These are phyloP conservation scores for Leccinellum rugosiceps DNA, from an alignment of 768 basidiomycete species.

Conservation along the genomic window DNA sequence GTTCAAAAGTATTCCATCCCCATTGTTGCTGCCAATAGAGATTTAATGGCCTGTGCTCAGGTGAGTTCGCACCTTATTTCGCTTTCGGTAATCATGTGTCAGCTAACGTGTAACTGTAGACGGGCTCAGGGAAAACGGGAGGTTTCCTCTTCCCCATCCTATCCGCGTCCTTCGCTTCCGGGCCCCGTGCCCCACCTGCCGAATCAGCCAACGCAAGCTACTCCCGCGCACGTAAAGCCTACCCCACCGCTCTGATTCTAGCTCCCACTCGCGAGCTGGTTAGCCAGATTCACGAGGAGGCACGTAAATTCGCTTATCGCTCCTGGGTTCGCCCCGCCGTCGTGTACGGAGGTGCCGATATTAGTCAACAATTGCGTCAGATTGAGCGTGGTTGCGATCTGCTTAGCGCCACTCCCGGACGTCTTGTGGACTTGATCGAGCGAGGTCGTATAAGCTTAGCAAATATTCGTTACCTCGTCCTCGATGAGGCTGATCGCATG, in stretches of 20 bases:
- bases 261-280: conserved; percentile 99
- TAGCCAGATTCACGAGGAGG: conserved; percentile 98
- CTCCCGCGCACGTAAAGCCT: conserved; percentile 80
- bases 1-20: conserved; percentile 99
- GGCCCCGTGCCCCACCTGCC: conserved; percentile 71
- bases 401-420: conserved; percentile 94
- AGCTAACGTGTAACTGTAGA: conserved; percentile 48
- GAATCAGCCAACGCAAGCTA: conserved; percentile 47
- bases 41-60: conserved; percentile 95
- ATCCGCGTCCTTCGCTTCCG: conserved; percentile 83
- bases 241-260: conserved; percentile 94
- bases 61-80: conserved; percentile 37
- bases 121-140: conserved; percentile 98
- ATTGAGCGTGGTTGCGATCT: conserved; percentile 98
- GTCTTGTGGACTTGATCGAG: conserved; percentile 97
- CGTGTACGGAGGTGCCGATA: conserved; percentile 98
- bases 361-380: conserved; percentile 87
- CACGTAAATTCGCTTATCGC: conserved; percentile 97
- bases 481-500: conserved; percentile 99
- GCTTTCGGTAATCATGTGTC: conserved; percentile 6
- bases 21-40: conserved; percentile 86
- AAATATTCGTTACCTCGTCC: conserved; percentile 96
- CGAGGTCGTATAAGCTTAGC: conserved; percentile 94
- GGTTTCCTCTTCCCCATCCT: conserved; percentile 99
- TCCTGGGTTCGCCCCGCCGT: conserved; percentile 99